Evolutionary conservation across 345 rosid species (phyloP).

Genomic region (Arabis alpina): DNA sequence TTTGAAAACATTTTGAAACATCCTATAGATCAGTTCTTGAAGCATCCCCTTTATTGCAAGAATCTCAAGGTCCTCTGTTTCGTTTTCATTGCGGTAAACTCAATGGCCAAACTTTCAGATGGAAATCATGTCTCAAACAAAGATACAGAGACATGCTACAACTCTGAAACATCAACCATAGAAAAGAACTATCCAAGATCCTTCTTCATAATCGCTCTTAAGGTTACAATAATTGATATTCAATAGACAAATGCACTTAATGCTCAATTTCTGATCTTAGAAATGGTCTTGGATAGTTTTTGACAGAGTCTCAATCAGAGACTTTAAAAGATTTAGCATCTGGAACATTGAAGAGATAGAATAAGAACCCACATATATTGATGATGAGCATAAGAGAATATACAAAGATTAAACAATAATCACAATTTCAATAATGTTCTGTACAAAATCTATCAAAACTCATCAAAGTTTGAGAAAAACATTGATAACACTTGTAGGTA

Average conservation of each 20-base stretch:
- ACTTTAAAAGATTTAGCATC: neutral
- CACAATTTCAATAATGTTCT: neutral
- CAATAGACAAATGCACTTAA: neutral
- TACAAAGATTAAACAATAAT: conserved; percentile 2
- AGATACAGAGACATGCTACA: neutral
- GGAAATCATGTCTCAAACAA: neutral
- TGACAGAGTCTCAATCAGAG: conserved; percentile 4
- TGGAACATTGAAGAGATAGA: conserved; percentile 13
- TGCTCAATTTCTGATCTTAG: conserved; percentile 10
- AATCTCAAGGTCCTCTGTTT: conserved; percentile 7
- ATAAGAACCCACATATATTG: conserved; percentile 1
- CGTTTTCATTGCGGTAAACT: neutral
- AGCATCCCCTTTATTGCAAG: conserved; percentile 17
- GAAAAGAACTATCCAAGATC: conserved; percentile 3
- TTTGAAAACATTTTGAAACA: conserved; percentile 10
- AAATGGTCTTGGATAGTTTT: conserved; percentile 1
- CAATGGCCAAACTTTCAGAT: neutral
- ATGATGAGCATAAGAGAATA: neutral
- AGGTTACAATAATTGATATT: too few relatives aligned
- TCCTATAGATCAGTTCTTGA: neutral
- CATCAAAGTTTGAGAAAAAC: neutral
- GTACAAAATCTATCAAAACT: neutral
- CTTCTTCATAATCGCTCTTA: neutral
- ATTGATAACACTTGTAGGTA: conserved; percentile 1
- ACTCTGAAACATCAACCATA: neutral